Conservation (phyloP, 2,329 filamentous ascomycete species). For the Mariannaea sp. region DNA sequence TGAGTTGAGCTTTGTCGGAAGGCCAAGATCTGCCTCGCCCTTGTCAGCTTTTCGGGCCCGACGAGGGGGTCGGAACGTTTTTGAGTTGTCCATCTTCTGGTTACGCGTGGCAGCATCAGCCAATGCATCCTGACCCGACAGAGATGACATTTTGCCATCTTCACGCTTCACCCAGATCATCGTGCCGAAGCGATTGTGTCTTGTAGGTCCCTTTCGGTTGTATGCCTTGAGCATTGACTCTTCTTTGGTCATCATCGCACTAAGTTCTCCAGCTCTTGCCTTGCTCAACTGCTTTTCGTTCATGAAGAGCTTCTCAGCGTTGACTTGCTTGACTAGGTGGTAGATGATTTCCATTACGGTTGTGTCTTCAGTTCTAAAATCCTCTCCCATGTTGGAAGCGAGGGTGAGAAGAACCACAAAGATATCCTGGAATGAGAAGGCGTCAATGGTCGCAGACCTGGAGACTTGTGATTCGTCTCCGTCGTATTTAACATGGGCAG, state of each 20-base stretch:
- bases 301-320: constrained; percentile 84
- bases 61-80: constrained; percentile 85
- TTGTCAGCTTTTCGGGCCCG: constrained; percentile 64
- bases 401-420: constrained; percentile 84
- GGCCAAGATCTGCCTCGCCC: constrained; percentile 76
- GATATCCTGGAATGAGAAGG: constrained; percentile 89
- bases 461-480: constrained; percentile 91
- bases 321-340: constrained; percentile 87
- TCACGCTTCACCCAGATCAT: constrained; percentile 96
- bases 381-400: constrained; percentile 90
- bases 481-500: constrained; percentile 73
- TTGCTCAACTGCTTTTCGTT: constrained; percentile 72
- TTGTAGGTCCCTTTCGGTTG: constrained; percentile 76
- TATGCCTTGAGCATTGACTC: constrained; percentile 79
- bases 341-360: constrained; percentile 91
- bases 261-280: constrained; percentile 74
- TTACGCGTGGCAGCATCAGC: constrained; percentile 73
- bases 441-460: constrained; percentile 83
- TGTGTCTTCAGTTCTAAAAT: constrained; percentile 88
- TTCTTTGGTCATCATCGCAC: constrained; percentile 78
- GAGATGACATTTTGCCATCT: constrained; percentile 79
- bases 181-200: constrained; percentile 93
- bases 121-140: constrained; percentile 87
- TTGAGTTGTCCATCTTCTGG: constrained; percentile 86
- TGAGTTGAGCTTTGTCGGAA: constrained; percentile 69